A percentile compares a stretch with the other conserved stretches of the same genome.
These are phyloP conservation scores for Nicotiana undulata DNA, from an alignment of 257 asterid species.

Conservation along the genomic window DNA sequence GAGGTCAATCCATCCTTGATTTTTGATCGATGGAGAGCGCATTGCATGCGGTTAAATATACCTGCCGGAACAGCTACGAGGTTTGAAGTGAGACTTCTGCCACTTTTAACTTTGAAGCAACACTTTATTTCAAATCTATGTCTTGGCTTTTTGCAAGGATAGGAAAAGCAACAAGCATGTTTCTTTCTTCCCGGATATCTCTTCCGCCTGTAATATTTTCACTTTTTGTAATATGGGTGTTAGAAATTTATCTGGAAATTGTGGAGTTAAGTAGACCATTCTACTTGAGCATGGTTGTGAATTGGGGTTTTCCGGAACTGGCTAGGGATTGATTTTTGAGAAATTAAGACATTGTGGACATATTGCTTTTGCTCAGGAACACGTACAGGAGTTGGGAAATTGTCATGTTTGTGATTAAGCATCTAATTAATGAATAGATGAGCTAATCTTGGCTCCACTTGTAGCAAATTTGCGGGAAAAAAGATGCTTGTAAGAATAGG, in stretches of 20 bases:
- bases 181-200: not conserved
- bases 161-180: not conserved
- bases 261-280: not conserved
- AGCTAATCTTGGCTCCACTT: not conserved
- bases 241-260: not conserved
- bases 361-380: not conserved
- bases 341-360: not conserved
- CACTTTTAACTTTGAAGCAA: slow-evolving; percentile 1
- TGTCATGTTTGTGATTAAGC: not conserved
- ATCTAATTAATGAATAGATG: not conserved
- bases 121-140: not conserved
- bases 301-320: not conserved
- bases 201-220: not conserved
- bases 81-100: slow-evolving; percentile 64
- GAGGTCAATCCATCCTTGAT: slow-evolving; percentile 79
- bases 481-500: not conserved
- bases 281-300: not conserved
- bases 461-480: not conserved
- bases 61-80: slow-evolving; percentile 96
- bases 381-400: not conserved
- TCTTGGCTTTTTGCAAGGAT: not conserved
- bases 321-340: not conserved
- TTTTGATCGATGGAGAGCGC: slow-evolving; percentile 71
- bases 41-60: slow-evolving; percentile 79
- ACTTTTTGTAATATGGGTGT: not conserved